phyloP scores from a whole-genome alignment of 108 stramenopile genomes.

The Cyclotella atomus region DNA sequence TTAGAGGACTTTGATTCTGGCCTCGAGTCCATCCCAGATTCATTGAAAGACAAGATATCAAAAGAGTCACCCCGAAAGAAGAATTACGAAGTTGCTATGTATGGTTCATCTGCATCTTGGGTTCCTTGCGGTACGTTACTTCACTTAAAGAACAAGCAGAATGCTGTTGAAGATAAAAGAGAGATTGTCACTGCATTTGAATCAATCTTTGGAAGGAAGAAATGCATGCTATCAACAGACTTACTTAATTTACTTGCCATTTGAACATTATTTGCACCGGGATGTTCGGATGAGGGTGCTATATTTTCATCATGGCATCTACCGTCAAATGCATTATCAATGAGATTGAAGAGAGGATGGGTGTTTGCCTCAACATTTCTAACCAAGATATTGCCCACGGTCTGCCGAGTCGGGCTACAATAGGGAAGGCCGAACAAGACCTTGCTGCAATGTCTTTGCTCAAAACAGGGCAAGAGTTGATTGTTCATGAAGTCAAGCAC shows the following conservation, averaged over 20 bases:
- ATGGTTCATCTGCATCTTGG: background rate
- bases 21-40: background rate
- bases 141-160: background rate
- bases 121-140: background rate
- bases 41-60: background rate
- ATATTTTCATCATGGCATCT: background rate
- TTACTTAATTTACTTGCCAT: background rate
- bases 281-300: constrained; percentile 2
- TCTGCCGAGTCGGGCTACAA: background rate
- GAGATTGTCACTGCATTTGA: background rate
- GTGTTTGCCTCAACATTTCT: background rate
- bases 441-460: background rate
- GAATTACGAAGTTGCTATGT: background rate
- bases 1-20: background rate
- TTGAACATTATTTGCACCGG: background rate
- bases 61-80: background rate
- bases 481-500: background rate
- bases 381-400: background rate
- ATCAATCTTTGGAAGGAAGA: constrained; percentile 1
- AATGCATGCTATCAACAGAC: background rate
- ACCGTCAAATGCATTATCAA: background rate
- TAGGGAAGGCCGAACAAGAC: background rate
- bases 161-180: background rate
- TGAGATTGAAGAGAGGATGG: background rate
- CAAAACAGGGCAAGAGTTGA: background rate